Base-by-base conservation (phyloP, 78 protist species). In the Dictyostelium brefeldianum region DNA sequence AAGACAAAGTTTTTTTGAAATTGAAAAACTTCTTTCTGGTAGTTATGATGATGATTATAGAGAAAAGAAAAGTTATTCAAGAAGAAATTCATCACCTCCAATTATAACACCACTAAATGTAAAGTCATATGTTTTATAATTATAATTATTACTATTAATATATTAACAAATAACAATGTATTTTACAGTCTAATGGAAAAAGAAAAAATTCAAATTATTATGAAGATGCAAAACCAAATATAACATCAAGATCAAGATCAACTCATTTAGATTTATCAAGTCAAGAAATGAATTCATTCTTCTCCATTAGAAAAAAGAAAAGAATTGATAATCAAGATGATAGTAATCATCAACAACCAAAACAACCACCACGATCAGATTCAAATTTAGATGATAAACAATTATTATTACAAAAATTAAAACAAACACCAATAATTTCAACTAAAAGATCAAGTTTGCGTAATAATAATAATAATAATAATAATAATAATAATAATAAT, bases 201-300 rank as follows among this genome's bases (percentile, higher is more conserved):
- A 67, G 18, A 51, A 8, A 14, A 3, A 8, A 51, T 51, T 12
- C 10, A 51, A 51, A 4, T 12, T 8, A 4, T 1, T 51, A 14
- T 51, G 90, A 82, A n/a, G 90, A 82, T 17, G 80, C 53, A 53
- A 25, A 62, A 56, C 71, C 83, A 56, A 20, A 22, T 22, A 65
- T 27, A 15, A 5, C 12, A 65, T 62, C 53, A 62, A 59, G 36
- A 29, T 81, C 89, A 48, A 81, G 64, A 50, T n/a, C 62, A 48
- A 81, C 43, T 29, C 36, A 43, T 65, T 48, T 69, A 27, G 51
- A 27, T 81, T 50, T 65, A 81, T 48, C 43, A 41, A 17, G n/a
- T 27, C 14, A 50, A 17, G 54, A 59, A 18, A 46, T 65, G 17
- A 25, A 47, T 47, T 17, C 12, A 65, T 46, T 59, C 17, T 41